Evolutionary conservation across 139 green algal genomes (phyloP), one percentile per base, ranked within the genome.

Genomic region (Mesotaenium endlicherianum): DNA sequence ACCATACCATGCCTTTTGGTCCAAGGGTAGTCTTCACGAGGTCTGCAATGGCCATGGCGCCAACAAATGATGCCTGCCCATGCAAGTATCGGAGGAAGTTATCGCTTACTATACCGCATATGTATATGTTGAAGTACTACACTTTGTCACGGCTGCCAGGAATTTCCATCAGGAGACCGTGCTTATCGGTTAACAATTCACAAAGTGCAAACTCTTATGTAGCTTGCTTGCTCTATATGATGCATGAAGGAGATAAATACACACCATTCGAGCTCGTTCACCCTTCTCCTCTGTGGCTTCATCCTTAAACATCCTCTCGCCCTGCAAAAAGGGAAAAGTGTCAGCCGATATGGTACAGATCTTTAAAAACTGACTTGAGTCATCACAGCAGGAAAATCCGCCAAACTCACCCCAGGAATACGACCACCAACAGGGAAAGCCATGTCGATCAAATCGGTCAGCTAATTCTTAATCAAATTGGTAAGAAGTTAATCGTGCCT

Each of bases 11-110:
- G 40, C 81, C 97, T 83, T 99, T 99, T 16, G 97, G 97, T 1
- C 97, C 97, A 3, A 99, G 91, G 3, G 97, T 99, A 0, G 92
- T 97, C 84, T 98, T 99, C 0, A 99, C 94, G 1, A 99, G 90
- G 86, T 99, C 97, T 43, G 95, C 93, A 42, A 99, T 97, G 16
- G 97, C 97, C 83, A 99, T 96, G 20, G 97, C 97, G 26, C 97
- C 97, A 8, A 98, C 92, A 81, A 98, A 99, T 0, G 94, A 91
- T 5, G 84, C 49, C 74, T 84, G 70, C 44, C 41, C 30, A 26
- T 26, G 60, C 26, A 26, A 26, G 30, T 1, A 2, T 17, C 20
- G 34, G 30, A 11, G 17, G 60, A 2, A 36, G 30, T 17, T 17
- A 26, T 26, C 16, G 1, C n/a, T 41, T 17, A 26, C n/a, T 4